These are phyloP conservation scores for Neofusicoccum sp. DNA, from an alignment of 2,329 filamentous ascomycete genomes.

Conservation along the genomic window DNA sequence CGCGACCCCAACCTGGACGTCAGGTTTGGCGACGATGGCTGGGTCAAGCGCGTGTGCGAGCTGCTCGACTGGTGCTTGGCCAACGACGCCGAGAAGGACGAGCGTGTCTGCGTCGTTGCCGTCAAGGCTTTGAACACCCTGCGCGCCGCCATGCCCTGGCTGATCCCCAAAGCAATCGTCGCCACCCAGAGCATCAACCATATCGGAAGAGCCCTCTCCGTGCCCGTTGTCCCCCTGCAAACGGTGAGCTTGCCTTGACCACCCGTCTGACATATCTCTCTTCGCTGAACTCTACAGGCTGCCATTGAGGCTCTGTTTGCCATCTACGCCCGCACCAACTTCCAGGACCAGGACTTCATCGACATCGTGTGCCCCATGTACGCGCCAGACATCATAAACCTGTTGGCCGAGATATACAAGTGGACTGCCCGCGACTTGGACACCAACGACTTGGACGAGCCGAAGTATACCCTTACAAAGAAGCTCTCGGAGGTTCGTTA, in stretches of 20 bases:
- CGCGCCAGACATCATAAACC: constrained; percentile 64
- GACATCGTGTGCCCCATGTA: constrained; percentile 79
- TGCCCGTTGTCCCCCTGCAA: constrained; percentile 35
- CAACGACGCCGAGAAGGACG: constrained; percentile 62
- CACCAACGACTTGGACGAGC: constrained; percentile 79
- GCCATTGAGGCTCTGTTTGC: constrained; percentile 81
- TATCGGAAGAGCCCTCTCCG: constrained; percentile 40
- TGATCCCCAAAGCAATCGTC: constrained; percentile 77
- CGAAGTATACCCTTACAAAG: constrained; percentile 88
- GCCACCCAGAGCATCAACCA: constrained; percentile 45
- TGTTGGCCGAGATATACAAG: constrained; percentile 72
- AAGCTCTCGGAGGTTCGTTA: constrained; percentile 80
- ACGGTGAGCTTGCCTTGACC: constrained; percentile 26
- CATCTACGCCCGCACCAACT: constrained; percentile 70
- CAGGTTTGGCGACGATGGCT: constrained; percentile 78
- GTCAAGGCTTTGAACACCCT: constrained; percentile 75
- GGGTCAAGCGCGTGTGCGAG: constrained; percentile 74
- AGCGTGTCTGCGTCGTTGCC: constrained; percentile 67
- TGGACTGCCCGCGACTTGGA: constrained; percentile 79
- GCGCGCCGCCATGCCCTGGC: constrained; percentile 79
- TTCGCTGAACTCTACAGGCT: constrained; percentile 27
- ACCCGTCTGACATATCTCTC: neutral
- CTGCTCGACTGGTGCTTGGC: constrained; percentile 73
- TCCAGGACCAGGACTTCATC: constrained; percentile 74
- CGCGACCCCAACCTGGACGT: constrained; percentile 68